Percentiles rank a stretch among this genome's conserved stretches.
Evolutionary conservation across 805 yeast genomes (phyloP).

Genomic region (Schwanniomyces vanrijiae): DNA sequence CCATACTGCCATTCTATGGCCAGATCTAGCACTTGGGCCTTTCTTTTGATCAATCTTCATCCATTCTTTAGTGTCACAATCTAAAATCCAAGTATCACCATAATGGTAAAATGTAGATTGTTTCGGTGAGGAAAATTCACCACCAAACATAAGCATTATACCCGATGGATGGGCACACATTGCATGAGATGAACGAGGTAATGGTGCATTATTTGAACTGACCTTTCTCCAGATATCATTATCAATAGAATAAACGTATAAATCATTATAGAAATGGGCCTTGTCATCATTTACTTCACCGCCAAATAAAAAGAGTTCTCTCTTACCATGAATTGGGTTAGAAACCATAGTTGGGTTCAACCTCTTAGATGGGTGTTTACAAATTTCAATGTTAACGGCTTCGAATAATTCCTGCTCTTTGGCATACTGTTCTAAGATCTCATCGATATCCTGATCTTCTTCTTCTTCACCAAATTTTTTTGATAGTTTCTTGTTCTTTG

Average conservation of each 20-base stretch:
- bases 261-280: constrained; percentile 79
- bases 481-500: constrained; percentile 71
- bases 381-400: constrained; percentile 61
- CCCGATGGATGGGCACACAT: constrained; percentile 94
- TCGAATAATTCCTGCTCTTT: constrained; percentile 78
- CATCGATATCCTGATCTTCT: constrained; percentile 85
- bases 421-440: constrained; percentile 73
- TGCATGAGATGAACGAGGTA: constrained; percentile 91
- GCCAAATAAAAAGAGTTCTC: constrained; percentile 83
- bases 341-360: constrained; percentile 75
- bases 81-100: constrained; percentile 94
- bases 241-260: constrained; percentile 70
- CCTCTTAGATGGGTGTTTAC: constrained; percentile 64
- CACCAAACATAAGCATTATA: constrained; percentile 83
- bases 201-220: constrained; percentile 82
- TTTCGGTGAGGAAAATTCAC: constrained; percentile 95
- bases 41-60: constrained; percentile 73
- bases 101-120: constrained; percentile 95
- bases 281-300: constrained; percentile 67
- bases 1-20: constrained; percentile 90
- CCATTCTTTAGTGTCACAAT: constrained; percentile 86
- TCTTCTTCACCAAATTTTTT: constrained; percentile 77
- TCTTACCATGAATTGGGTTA: constrained; percentile 69
- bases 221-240: constrained; percentile 78
- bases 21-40: constrained; percentile 82